These are phyloP conservation scores for Colletotrichum tabaci DNA, from an alignment of 2,329 filamentous ascomycete species.

Conservation along the genomic window DNA sequence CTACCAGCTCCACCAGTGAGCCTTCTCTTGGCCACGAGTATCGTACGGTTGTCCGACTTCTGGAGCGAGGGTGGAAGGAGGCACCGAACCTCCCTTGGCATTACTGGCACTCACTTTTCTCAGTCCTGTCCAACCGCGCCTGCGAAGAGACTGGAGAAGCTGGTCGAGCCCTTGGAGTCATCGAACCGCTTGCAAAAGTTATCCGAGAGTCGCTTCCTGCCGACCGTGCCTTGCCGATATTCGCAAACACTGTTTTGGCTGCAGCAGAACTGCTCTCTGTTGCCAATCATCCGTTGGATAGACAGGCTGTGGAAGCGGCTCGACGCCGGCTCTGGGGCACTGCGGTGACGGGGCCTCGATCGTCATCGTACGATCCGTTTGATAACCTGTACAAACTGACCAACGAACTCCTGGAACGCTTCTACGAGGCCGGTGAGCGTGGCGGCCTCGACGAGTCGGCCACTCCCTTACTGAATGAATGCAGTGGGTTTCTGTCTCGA, in stretches of 20 bases:
- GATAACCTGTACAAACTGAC: slow-evolving; percentile 76
- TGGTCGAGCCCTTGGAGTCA: slow-evolving; percentile 74
- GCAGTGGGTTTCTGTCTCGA: slow-evolving; percentile 67
- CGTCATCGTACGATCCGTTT: slow-evolving; percentile 72
- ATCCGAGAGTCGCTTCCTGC: slow-evolving; percentile 57
- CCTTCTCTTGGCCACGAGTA: slow-evolving; percentile 77
- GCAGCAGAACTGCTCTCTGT: slow-evolving; percentile 60
- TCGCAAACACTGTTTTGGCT: slow-evolving; percentile 52
- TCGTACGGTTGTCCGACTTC: slow-evolving; percentile 76
- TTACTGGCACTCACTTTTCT: slow-evolving; percentile 70
- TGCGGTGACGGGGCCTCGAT: slow-evolving; percentile 56
- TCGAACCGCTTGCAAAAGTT: slow-evolving; percentile 78
- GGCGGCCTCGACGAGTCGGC: slow-evolving; percentile 56
- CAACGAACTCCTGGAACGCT: slow-evolving; percentile 64
- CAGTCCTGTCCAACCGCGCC: slow-evolving; percentile 69
- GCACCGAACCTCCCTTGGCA: slow-evolving; percentile 63
- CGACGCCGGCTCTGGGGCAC: slow-evolving; percentile 78
- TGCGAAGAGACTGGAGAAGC: slow-evolving; percentile 77
- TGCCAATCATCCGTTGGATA: slow-evolving; percentile 71
- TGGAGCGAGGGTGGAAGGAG: slow-evolving; percentile 72
- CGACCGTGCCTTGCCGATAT: slow-evolving; percentile 41
- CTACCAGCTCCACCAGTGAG: slow-evolving; percentile 57
- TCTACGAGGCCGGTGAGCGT: slow-evolving; percentile 65
- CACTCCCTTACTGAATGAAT: slow-evolving; percentile 66
- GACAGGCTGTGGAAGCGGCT: slow-evolving; percentile 75